Evolutionary conservation across 2,329 filamentous ascomycete species (phyloP), one percentile per base, ranked within the genome.

Genomic region (Pseudophaeomoniella oleicola): DNA sequence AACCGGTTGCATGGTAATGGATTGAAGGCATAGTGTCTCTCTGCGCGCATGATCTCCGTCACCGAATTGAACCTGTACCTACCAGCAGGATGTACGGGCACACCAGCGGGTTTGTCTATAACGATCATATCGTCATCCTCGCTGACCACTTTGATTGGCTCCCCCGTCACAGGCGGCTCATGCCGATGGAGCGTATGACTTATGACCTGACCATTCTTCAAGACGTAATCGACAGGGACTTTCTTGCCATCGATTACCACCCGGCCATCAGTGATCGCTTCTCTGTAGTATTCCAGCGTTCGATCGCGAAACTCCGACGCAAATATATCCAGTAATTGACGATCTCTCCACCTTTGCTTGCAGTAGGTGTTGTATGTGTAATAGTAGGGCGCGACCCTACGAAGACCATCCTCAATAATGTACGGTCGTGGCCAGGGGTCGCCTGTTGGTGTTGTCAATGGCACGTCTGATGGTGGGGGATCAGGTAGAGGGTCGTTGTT

Each of bases 61-160:
- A 98, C 73, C 1, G 84, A 88, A 61, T 98, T 98, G 67, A 81
- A 93, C 56, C 88, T 86, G 65, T 98, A 98, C 34, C 90, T 77
- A 4, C 90, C 90, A 1, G 90, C 88, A 4, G 90, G 84, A 56
- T 98, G 90, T 0, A 98, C 90, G 0, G 90, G 90, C 30, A 98
- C 78, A 4, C 90, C 90, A 0, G 88, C 81, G 0, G 90, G 90
- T 58, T 98, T 98, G 63, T 94, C 86, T 55, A 98, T 93, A 42
- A 96, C 87, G 40, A 98, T 81, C 66, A 98, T 79, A 46, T 87
- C 81, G 32, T 92, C 75, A 48, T 94, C 85, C 58, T 98, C 90
- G 58, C 94, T 81, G 29, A 98, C 76, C 32, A 94, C 71, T 12
- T 72, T 74, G 35, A 98, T 79, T 0, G 82, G 74, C 30, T 82